Evolutionary conservation across 2,329 filamentous ascomycete species (phyloP), one percentile per base, ranked within the genome.

Genomic region (Xylariaceae sp.): DNA sequence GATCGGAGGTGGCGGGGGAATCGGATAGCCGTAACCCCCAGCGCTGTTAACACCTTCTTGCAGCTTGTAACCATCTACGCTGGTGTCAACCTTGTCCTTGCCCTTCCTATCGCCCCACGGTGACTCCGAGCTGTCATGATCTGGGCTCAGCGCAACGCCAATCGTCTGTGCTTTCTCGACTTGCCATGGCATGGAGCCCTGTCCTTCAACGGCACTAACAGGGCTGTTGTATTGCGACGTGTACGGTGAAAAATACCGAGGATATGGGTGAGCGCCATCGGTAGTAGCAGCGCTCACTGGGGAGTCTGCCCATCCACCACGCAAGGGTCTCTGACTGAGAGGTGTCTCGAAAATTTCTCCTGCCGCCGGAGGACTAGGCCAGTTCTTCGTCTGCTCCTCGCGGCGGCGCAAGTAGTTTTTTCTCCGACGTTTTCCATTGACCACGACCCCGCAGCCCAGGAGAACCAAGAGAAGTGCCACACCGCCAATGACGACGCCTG

Each of bases 161-260:
- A 81, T 78, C 12, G 72, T 73, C 48, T 70, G 65, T 14, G 68
- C 64, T 58, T 72, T 70, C 46, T 70, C 62, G 1, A 43, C 40
- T 8, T 76, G 78, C 78, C 78, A 80, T 14, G 70, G 64, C 62
- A 70, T 69, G 8, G 64, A 61, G 0, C 68, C 65, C 2, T 64
- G 54, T 16, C 67, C 31, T 16, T 79, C 78, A 1, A 71, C 72
- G 0, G 73, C 79, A 50, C 76, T 82, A 57, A 84, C 76, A 0
- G 85, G 85, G 65, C 83, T 86, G 69, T 76, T 84, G 71, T 80
- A 87, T 57, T 85, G 82, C 36, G 83, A 85, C 17, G 76, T 78
- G 66, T 87, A 87, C 0, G 85, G 85, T 3, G 83, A 86, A 61
- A 85, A 79, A 71, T 86, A 84, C 6, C 75, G 78, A 1, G 75